Base-by-base conservation (phyloP, 2,329 filamentous ascomycete genomes). In the Phaeosphaeriaceae sp. region DNA sequence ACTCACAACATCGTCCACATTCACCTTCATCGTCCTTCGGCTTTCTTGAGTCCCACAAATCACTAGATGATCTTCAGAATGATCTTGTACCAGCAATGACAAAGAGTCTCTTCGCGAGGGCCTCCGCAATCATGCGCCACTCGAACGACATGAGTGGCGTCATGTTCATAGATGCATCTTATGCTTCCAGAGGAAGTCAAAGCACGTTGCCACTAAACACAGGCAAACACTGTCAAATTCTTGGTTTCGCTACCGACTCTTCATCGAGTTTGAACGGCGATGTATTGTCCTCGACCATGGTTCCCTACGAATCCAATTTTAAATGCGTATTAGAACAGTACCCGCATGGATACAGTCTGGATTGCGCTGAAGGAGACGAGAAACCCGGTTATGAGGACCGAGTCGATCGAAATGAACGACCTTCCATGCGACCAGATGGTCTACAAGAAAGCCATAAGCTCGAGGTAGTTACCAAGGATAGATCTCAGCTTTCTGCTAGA, bases 91-190 rank as follows among this genome's bases (percentile, higher is more conserved):
- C 67, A 6, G 33, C 52, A 1, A 61, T 59, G 27, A 53, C 57
- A 11, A 67, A 57, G 42, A 24, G 51, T n/a, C 61, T 68, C 47
- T 70, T 70, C 31, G 54, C 63, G 1, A 60, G 65, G 7, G 68
- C 68, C 47, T 63, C 68, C 17, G 60, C 56, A 15, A 68, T 71
- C 21, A 68, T 71, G 42, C 56, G 58, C 13, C 53, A 44, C 5
- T 63, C 65, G 1, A 69, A 61, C 22, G 62, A 65, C 33, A 59
- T 69, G 21, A 65, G 67, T 51, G 68, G 68, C 5, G 62, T 71
- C 5, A 47, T 67, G 13, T 64, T 71, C 22, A 53, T 69, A 11
- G 67, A 70, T 46, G 65, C 67, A 1, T 64, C 63, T 3, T 47
- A 62, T 11, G 64, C 54, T 33, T 48, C 51, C 15, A 51, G 49